A percentile compares a stretch with the other conserved stretches of the same genome.
Conservation (phyloP, 2,329 filamentous ascomycete species). For the Botrytis galanthina region DNA sequence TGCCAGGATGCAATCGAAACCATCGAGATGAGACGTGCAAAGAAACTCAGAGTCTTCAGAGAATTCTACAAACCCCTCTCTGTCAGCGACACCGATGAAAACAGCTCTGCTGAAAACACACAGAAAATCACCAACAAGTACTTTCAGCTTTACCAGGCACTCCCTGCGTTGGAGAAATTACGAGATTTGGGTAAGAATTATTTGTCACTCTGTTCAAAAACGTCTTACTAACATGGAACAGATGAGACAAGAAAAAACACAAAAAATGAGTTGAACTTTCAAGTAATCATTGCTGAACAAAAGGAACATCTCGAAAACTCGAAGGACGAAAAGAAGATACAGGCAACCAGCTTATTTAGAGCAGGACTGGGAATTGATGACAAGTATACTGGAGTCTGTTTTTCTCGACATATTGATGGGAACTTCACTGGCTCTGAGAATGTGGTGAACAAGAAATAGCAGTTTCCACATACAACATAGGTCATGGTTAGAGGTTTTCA, state of each 20-base stretch:
- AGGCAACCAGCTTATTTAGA: background rate
- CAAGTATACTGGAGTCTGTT: background rate
- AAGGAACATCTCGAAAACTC: background rate
- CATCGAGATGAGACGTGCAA: background rate
- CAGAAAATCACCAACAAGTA: background rate
- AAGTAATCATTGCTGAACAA: background rate
- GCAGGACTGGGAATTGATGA: background rate
- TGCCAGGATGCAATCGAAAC: background rate
- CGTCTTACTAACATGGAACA: background rate
- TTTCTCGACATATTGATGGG: background rate
- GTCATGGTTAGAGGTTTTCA: background rate
- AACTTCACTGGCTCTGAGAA: too few relatives aligned
- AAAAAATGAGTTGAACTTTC: background rate
- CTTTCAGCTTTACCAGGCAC: background rate
- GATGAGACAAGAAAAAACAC: background rate
- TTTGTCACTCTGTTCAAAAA: background rate
- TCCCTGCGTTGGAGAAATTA: slow-evolving; percentile 6
- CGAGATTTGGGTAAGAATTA: background rate
- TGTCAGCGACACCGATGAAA: background rate
- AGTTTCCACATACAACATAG: too few relatives aligned
- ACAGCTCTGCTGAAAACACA: background rate
- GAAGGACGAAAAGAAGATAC: background rate
- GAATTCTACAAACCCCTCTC: background rate
- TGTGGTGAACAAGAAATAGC: background rate
- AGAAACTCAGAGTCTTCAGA: background rate